Conservation (phyloP, 148 eudicot genomes). For the Rheum nobile region DNA sequence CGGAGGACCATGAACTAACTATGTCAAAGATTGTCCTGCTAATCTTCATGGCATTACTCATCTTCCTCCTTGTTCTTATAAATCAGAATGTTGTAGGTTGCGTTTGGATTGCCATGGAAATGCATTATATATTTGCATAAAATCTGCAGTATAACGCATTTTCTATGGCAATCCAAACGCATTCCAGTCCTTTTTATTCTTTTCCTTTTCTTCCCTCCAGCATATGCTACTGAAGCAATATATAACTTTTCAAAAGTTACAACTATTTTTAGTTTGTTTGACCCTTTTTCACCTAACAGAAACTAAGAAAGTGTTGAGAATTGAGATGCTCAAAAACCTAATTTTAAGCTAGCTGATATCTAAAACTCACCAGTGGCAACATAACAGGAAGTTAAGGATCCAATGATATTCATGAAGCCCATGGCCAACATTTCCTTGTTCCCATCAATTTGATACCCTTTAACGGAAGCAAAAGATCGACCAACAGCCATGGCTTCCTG, state of each 20-base stretch:
- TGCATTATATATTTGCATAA: too few relatives aligned
- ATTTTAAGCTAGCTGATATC: background rate
- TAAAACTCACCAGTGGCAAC: constrained; percentile 46
- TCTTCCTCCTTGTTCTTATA: too few relatives aligned
- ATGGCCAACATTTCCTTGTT: constrained; percentile 68
- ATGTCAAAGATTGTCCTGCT: background rate
- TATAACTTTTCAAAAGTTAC: background rate
- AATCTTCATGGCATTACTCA: too few relatives aligned
- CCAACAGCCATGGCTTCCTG: constrained; percentile 72
- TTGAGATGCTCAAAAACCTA: too few relatives aligned
- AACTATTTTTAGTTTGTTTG: background rate
- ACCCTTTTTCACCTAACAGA: background rate
- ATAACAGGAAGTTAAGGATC: constrained; percentile 62
- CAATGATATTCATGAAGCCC: constrained; percentile 55
- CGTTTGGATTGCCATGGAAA: too few relatives aligned
- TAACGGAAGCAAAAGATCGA: constrained; percentile 53
- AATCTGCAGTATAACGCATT: too few relatives aligned
- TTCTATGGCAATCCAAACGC: background rate
- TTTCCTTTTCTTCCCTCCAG: background rate
- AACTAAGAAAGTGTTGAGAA: background rate
- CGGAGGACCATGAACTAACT: background rate
- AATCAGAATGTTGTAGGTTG: too few relatives aligned
- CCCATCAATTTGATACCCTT: constrained; percentile 58
- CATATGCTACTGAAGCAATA: background rate
- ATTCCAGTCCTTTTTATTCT: too few relatives aligned